phyloP scores from a whole-genome alignment of 345 rosid genomes.

The Gossypioides kirkii region DNA sequence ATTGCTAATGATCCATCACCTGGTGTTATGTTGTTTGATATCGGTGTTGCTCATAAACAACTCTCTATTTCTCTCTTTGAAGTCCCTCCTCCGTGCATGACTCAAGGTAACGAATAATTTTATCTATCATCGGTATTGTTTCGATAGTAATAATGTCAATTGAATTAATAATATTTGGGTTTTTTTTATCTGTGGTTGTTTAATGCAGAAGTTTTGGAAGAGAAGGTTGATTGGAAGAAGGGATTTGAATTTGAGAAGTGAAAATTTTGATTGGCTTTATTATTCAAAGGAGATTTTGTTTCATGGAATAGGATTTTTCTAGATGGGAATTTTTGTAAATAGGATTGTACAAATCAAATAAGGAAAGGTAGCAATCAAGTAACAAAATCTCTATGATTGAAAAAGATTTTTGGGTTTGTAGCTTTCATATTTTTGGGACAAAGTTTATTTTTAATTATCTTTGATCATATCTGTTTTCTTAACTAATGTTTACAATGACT shows the following conservation, averaged over 20 bases:
- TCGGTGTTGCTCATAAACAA: slow-evolving; percentile 76
- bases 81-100: slow-evolving; percentile 80
- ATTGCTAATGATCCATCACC: slow-evolving; percentile 70
- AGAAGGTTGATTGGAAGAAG: slow-evolving; percentile 42
- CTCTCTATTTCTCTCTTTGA: slow-evolving; percentile 83
- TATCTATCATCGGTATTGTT: no score
- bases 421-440: no score
- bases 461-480: no score
- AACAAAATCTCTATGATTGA: background rate
- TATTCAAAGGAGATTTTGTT: background rate
- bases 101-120: slow-evolving; percentile 31
- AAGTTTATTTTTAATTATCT: no score
- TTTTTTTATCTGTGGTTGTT: background rate
- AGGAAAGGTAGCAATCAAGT: slow-evolving; percentile 13
- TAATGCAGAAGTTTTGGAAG: slow-evolving; percentile 29
- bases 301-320: slow-evolving; percentile 7
- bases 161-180: no score
- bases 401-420: no score
- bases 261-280: slow-evolving; percentile 10
- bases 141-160: no score
- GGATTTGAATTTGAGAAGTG: slow-evolving; percentile 44
- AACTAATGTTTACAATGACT: no score
- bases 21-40: slow-evolving; percentile 75
- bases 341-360: slow-evolving; percentile 7
- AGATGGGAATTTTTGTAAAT: slow-evolving; percentile 13